Evolutionary conservation across 176 grass and related monocot species (phyloP).

Genomic region (Aegilops tauschii): DNA sequence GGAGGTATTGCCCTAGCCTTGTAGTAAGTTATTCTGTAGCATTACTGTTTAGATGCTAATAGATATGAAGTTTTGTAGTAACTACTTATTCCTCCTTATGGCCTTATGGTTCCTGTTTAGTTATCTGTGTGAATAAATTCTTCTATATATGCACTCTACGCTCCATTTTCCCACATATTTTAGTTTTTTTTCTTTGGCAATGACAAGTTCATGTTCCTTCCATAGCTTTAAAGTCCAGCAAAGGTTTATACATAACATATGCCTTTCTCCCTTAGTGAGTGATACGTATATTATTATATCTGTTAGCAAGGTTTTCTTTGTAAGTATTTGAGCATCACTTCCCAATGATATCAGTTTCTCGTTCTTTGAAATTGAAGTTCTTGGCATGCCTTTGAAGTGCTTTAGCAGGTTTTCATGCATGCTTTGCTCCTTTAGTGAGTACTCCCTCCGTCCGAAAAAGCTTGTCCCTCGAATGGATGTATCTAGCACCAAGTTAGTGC

Average conservation of each 20-base stretch:
- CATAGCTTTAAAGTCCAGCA: neutral
- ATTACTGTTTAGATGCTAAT: neutral
- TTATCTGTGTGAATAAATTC: neutral
- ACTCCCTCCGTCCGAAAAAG: no score
- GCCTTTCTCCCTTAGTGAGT: neutral
- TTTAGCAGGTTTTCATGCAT: neutral
- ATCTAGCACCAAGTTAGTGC: no score
- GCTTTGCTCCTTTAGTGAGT: neutral
- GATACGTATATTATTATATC: neutral
- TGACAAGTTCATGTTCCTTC: neutral
- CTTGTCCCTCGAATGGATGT: no score
- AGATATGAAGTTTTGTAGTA: neutral
- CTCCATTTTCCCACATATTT: neutral
- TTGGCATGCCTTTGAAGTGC: neutral
- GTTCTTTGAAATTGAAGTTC: neutral
- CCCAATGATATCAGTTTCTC: neutral
- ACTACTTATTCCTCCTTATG: constrained; percentile 2
- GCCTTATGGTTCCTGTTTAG: neutral
- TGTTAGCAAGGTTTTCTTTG: neutral
- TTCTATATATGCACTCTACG: neutral
- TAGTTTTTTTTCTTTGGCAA: neutral
- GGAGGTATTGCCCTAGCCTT: constrained; percentile 54
- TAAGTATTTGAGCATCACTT: neutral
- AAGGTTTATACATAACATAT: neutral
- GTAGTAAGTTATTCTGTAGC: neutral